Conservation (phyloP, 441 rosid genomes). For the Metrosideros polymorpha region DNA sequence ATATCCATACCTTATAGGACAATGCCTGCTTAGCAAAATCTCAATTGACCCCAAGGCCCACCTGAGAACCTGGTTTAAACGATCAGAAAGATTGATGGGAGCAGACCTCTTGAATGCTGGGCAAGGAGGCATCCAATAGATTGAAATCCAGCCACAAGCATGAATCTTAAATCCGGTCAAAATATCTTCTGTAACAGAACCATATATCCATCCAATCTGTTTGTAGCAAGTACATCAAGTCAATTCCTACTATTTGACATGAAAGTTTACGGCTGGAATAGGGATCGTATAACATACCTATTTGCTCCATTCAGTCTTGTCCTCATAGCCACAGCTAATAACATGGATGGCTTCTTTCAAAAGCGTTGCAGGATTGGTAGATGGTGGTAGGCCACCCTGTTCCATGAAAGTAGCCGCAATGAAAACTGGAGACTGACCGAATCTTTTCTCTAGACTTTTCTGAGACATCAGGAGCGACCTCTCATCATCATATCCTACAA, state of each 20-base stretch:
- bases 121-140: conserved; percentile 96
- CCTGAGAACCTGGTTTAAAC: conserved; percentile 94
- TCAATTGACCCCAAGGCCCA: conserved; percentile 98
- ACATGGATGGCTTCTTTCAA: conserved; percentile 97
- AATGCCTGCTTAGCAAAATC: conserved; percentile 92
- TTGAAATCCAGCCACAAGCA: conserved; percentile 95
- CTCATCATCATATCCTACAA: conserved; percentile 92
- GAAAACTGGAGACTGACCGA: conserved; percentile 95
- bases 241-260: not conserved
- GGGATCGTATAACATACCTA: conserved; percentile 39
- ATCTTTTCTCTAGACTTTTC: conserved; percentile 92
- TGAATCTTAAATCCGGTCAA: conserved; percentile 98
- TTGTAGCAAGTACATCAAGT: not conserved
- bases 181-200: conserved; percentile 97
- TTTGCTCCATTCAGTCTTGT: conserved; percentile 98
- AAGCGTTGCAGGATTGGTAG: conserved; percentile 92
- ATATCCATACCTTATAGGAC: conserved; percentile 98
- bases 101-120: conserved; percentile 99
- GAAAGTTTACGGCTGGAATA: not conserved
- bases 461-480: conserved; percentile 94
- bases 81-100: conserved; percentile 98
- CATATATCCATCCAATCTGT: conserved; percentile 97
- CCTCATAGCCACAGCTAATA: conserved; percentile 96
- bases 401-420: conserved; percentile 97
- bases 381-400: conserved; percentile 88